phyloP scores from a whole-genome alignment of 106 monocot genomes.

The Phalaenopsis equestris region DNA sequence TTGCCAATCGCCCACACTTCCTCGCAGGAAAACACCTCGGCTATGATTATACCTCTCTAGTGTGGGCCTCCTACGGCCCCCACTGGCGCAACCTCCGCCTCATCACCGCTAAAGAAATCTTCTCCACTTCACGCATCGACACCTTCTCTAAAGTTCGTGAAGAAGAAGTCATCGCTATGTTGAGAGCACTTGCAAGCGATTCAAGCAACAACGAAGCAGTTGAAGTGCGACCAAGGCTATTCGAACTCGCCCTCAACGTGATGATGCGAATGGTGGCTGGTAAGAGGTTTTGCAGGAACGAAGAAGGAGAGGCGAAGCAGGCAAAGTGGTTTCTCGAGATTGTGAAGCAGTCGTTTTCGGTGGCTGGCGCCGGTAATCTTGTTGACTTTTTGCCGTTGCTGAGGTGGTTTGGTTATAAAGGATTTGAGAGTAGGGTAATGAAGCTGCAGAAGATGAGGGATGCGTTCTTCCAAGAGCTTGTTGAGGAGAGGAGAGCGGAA shows the following conservation, averaged over 20 bases:
- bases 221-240: slow-evolving; percentile 21
- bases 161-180: slow-evolving; percentile 17
- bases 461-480: slow-evolving; percentile 16
- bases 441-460: slow-evolving; percentile 12
- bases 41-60: slow-evolving; percentile 29
- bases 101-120: slow-evolving; percentile 25
- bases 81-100: slow-evolving; percentile 59
- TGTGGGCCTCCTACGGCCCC: slow-evolving; percentile 27
- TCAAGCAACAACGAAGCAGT: neutral
- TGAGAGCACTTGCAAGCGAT: slow-evolving; percentile 8
- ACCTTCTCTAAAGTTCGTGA: slow-evolving; percentile 9
- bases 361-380: slow-evolving; percentile 11
- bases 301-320: neutral
- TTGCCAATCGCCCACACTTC: slow-evolving; percentile 43
- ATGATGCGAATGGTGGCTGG: slow-evolving; percentile 32
- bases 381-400: slow-evolving; percentile 26
- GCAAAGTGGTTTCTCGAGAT: slow-evolving; percentile 12
- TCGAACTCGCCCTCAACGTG: slow-evolving; percentile 20
- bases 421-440: slow-evolving; percentile 16
- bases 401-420: slow-evolving; percentile 18
- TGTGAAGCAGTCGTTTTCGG: slow-evolving; percentile 8
- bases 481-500: slow-evolving; percentile 19
- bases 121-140: slow-evolving; percentile 30
- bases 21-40: slow-evolving; percentile 14
- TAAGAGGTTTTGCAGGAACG: slow-evolving; percentile 6